phyloP scores from a whole-genome alignment of 2,329 filamentous ascomycete genomes.

The Botryotinia convoluta region DNA sequence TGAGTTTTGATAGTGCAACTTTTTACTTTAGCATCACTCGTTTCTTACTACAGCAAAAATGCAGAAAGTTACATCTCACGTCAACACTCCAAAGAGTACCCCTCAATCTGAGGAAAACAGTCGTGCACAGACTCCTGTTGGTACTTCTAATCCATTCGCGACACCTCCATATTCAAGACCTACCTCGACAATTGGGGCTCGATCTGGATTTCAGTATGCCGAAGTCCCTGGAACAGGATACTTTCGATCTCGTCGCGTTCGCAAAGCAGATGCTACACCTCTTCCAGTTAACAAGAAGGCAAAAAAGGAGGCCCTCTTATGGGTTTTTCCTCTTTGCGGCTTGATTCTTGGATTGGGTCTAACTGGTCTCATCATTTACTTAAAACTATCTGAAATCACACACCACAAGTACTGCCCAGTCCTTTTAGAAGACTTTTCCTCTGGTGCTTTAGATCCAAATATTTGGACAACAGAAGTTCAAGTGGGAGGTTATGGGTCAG shows the following conservation, averaged over 20 bases:
- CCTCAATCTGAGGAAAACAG: conserved; percentile 19
- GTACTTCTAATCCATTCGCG: conserved; percentile 23
- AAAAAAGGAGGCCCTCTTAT: conserved; percentile 77
- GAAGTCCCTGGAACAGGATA: conserved; percentile 42
- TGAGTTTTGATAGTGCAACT: conserved; percentile 3
- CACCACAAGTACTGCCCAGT: conserved; percentile 74
- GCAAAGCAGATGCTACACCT: conserved; percentile 68
- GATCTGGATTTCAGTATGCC: conserved; percentile 27
- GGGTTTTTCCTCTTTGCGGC: conserved; percentile 69
- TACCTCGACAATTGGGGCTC: conserved; percentile 23
- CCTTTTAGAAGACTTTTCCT: conserved; percentile 46
- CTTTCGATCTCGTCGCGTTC: conserved; percentile 71
- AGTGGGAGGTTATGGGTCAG: conserved; percentile 41
- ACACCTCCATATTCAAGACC: conserved; percentile 25
- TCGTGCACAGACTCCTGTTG: conserved; percentile 13
- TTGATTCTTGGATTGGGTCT: conserved; percentile 66
- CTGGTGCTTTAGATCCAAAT: conserved; percentile 35
- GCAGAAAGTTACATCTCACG: conserved; percentile 11
- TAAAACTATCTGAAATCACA: conserved; percentile 66
- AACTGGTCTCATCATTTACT: conserved; percentile 68
- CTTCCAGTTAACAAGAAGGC: conserved; percentile 70
- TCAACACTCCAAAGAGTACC: conserved; percentile 6
- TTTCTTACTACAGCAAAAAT: conserved; percentile 13
- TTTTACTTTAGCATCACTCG: conserved; percentile 6
- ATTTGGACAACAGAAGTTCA: conserved; percentile 51